phyloP scores from a whole-genome alignment of 495 filamentous ascomycete genomes.

The Penicillium verhagenii region DNA sequence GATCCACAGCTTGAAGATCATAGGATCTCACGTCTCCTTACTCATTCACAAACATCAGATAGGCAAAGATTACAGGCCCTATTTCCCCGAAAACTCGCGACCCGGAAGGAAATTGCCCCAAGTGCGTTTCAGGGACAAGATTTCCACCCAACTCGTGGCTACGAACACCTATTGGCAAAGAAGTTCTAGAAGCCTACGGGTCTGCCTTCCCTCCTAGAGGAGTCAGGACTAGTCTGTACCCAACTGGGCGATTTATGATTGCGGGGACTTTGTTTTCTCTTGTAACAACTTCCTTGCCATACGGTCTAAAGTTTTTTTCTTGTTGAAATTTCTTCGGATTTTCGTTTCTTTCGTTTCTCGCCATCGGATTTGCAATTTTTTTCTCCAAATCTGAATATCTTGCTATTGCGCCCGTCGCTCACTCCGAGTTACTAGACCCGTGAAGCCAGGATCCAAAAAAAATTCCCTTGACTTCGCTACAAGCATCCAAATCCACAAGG shows the following conservation, averaged over 20 bases:
- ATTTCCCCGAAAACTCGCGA: constrained; percentile 1
- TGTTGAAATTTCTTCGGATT: not conserved
- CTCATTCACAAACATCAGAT: constrained; percentile 12
- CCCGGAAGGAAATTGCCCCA: constrained; percentile 1
- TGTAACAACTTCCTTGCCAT: constrained; percentile 15
- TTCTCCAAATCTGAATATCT: not conserved
- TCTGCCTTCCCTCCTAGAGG: constrained; percentile 5
- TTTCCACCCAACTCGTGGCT: constrained; percentile 4
- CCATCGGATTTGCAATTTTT: not conserved
- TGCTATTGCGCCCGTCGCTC: constrained; percentile 15
- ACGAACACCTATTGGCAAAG: constrained; percentile 10
- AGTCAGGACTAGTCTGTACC: constrained; percentile 10
- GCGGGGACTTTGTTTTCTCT: constrained; percentile 18
- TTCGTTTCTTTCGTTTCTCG: not conserved
- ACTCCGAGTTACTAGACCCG: constrained; percentile 7
- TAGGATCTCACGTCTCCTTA: constrained; percentile 14
- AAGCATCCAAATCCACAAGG: not conserved
- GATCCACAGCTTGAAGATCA: constrained; percentile 23
- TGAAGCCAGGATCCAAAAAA: constrained; percentile 12
- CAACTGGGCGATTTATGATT: constrained; percentile 15
- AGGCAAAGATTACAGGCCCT: constrained; percentile 17
- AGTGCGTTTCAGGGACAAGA: constrained; percentile 15
- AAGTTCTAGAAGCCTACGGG: constrained; percentile 20
- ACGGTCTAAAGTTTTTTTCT: constrained; percentile 7
- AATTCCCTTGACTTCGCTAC: constrained; percentile 12